Percentiles rank a stretch among this genome's conserved stretches.
phyloP scores from a whole-genome alignment of 2,329 filamentous ascomycete species.

The Dryadomyces quercus-mongolicae region DNA sequence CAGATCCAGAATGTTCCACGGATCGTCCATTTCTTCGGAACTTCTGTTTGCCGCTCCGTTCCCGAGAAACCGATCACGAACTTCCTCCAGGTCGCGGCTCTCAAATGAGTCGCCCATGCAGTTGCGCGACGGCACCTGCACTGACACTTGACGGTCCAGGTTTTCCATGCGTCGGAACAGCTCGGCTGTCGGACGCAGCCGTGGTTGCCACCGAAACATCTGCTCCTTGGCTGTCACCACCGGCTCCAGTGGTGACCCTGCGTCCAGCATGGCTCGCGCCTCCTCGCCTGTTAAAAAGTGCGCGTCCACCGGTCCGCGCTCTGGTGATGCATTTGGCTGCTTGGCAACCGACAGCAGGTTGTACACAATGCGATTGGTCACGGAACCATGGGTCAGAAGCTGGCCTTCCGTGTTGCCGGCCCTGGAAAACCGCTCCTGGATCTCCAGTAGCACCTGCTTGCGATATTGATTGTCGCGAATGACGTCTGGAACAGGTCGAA shows the following conservation, averaged over 20 bases:
- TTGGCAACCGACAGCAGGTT: slow-evolving; percentile 7
- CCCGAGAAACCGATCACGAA: slow-evolving; percentile 14
- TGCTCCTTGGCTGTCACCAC: slow-evolving; percentile 16
- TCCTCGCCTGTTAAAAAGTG: slow-evolving; percentile 11
- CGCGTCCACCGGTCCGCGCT: slow-evolving; percentile 7
- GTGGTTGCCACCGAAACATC: slow-evolving; percentile 14
- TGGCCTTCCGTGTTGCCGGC: not conserved
- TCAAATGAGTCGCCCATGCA: slow-evolving; percentile 15
- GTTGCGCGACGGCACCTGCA: slow-evolving; percentile 17
- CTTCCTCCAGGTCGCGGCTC: slow-evolving; percentile 11
- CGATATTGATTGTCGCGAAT: slow-evolving; percentile 9
- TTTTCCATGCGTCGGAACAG: slow-evolving; percentile 18
- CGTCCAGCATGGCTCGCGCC: slow-evolving; percentile 10
- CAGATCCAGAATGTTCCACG: slow-evolving; percentile 19
- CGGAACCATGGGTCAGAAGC: slow-evolving; percentile 9
- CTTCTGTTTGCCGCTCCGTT: not conserved
- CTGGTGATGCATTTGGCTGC: slow-evolving; percentile 5
- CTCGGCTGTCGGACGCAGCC: slow-evolving; percentile 14
- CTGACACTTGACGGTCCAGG: slow-evolving; percentile 15
- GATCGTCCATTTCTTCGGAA: slow-evolving; percentile 8
- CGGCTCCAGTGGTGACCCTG: slow-evolving; percentile 9
- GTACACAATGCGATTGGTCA: slow-evolving; percentile 10
- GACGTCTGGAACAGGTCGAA: slow-evolving; percentile 5
- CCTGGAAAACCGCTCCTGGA: slow-evolving; percentile 2
- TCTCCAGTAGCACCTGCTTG: slow-evolving; percentile 7